A percentile compares a stretch with the other conserved stretches of the same genome.
phyloP scores from a whole-genome alignment of 2,329 filamentous ascomycete species.

The Phaeophleospora eucalypticola region DNA sequence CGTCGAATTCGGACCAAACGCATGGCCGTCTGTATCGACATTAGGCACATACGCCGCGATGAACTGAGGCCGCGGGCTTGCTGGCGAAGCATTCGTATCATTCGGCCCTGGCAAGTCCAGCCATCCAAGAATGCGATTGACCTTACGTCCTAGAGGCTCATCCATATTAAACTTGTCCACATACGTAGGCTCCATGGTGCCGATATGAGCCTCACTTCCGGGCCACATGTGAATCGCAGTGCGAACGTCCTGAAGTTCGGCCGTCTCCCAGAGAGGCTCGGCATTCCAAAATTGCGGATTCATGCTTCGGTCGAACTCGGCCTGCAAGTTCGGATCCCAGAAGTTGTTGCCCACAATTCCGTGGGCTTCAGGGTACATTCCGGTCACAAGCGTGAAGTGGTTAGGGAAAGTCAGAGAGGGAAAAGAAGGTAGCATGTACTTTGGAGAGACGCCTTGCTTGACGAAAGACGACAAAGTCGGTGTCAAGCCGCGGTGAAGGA shows the following conservation, averaged over 20 bases:
- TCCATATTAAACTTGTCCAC: constrained; percentile 80
- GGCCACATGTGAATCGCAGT: constrained; percentile 98
- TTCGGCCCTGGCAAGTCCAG: constrained; percentile 77
- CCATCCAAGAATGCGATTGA: constrained; percentile 72
- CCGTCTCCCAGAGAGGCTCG: constrained; percentile 90
- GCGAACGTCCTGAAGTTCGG: constrained; percentile 73
- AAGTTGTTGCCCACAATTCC: constrained; percentile 93
- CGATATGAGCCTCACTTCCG: constrained; percentile 83
- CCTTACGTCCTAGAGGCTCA: constrained; percentile 71
- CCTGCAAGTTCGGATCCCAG: constrained; percentile 73
- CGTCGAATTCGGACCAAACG: constrained; percentile 89
- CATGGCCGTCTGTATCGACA: constrained; percentile 82
- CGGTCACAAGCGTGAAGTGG: constrained; percentile 89
- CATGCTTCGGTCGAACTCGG: constrained; percentile 75
- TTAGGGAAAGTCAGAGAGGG: constrained; percentile 94
- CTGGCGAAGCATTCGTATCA: constrained; percentile 38
- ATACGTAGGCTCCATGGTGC: constrained; percentile 68
- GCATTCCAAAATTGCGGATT: constrained; percentile 92
- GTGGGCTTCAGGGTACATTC: constrained; percentile 86
- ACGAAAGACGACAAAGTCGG: constrained; percentile 76
- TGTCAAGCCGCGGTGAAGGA: constrained; percentile 76
- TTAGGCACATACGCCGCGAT: constrained; percentile 94
- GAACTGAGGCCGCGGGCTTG: constrained; percentile 71
- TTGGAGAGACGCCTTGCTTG: constrained; percentile 77
- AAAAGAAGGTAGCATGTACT: constrained; percentile 91